These are phyloP conservation scores for Beauveria varroae DNA, from an alignment of 2,329 filamentous ascomycete genomes.

Conservation along the genomic window DNA sequence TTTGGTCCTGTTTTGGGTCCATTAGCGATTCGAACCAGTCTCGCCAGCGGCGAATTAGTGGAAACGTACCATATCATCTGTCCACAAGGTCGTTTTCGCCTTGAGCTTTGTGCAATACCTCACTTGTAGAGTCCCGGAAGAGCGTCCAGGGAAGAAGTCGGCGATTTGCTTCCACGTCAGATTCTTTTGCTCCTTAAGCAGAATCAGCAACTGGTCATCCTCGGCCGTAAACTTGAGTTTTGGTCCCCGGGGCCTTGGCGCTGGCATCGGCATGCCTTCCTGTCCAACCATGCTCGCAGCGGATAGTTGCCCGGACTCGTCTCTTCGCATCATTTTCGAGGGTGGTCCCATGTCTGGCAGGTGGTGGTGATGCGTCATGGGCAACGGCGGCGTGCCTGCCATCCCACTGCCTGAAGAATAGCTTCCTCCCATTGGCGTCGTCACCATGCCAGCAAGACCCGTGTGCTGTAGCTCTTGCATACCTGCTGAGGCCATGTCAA, in stretches of 20 bases:
- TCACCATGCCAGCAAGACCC: slow-evolving; percentile 49
- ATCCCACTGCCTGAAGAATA: slow-evolving; percentile 31
- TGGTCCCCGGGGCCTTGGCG: slow-evolving; percentile 71
- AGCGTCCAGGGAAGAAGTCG: slow-evolving; percentile 88
- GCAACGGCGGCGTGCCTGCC: slow-evolving; percentile 17
- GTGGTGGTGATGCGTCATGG: slow-evolving; percentile 58
- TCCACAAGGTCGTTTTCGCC: slow-evolving; percentile 90
- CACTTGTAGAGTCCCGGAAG: slow-evolving; percentile 84
- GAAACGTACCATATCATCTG: slow-evolving; percentile 74
- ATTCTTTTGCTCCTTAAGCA: slow-evolving; percentile 90
- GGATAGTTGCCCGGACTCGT: slow-evolving; percentile 43
- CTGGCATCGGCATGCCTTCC: slow-evolving; percentile 78
- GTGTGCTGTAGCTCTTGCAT: slow-evolving; percentile 46
- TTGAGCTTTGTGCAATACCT: slow-evolving; percentile 93
- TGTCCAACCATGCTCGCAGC: slow-evolving; percentile 82
- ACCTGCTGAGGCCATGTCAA: slow-evolving; percentile 46
- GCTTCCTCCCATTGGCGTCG: slow-evolving; percentile 42
- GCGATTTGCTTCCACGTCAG: slow-evolving; percentile 97
- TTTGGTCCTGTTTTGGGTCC: slow-evolving; percentile 56
- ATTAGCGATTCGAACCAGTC: slow-evolving; percentile 1
- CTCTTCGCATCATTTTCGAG: slow-evolving; percentile 58
- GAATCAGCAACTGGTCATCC: slow-evolving; percentile 79
- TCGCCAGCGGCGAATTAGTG: slow-evolving; percentile 14
- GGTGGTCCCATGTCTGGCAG: slow-evolving; percentile 67
- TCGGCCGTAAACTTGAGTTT: slow-evolving; percentile 93